A percentile compares a stretch with the other conserved stretches of the same genome.
These are phyloP conservation scores for Xerocomus brunneocitrinus DNA, from an alignment of 768 basidiomycete species.

Conservation along the genomic window DNA sequence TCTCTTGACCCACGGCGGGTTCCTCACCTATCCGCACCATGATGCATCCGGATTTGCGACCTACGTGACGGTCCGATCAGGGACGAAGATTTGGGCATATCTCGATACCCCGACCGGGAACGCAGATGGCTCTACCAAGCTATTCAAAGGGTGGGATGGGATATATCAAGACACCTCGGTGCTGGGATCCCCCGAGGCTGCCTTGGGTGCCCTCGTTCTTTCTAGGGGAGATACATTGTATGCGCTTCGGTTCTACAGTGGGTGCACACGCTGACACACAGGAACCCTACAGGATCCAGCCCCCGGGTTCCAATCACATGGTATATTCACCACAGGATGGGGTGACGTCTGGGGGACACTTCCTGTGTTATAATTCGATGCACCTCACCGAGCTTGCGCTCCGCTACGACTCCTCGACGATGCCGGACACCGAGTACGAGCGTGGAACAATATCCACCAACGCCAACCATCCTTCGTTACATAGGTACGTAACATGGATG, in stretches of 20 bases:
- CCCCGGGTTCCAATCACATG: neutral
- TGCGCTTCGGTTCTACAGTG: too few species aligned
- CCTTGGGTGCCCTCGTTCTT: neutral
- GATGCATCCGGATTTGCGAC: neutral
- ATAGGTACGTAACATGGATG: neutral
- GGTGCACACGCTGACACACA: too few species aligned
- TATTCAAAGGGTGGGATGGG: neutral
- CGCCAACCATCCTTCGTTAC: neutral
- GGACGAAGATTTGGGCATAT: neutral
- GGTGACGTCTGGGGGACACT: neutral
- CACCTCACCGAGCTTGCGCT: neutral
- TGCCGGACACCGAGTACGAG: neutral
- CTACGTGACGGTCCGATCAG: neutral
- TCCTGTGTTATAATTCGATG: neutral
- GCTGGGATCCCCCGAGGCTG: too few species aligned
- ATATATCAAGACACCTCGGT: neutral
- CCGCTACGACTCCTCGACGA: neutral
- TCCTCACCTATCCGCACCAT: constrained; percentile 1
- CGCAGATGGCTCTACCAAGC: neutral
- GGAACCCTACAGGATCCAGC: constrained; percentile 1
- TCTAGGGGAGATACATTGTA: neutral
- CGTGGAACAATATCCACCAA: neutral
- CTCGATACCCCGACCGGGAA: neutral
- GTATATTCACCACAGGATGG: neutral
- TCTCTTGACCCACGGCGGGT: neutral